Percentiles rank a stretch among this genome's conserved stretches.
These are phyloP conservation scores for Isabelozyma gotoi DNA, from an alignment of 805 yeast species.

Conservation along the genomic window DNA sequence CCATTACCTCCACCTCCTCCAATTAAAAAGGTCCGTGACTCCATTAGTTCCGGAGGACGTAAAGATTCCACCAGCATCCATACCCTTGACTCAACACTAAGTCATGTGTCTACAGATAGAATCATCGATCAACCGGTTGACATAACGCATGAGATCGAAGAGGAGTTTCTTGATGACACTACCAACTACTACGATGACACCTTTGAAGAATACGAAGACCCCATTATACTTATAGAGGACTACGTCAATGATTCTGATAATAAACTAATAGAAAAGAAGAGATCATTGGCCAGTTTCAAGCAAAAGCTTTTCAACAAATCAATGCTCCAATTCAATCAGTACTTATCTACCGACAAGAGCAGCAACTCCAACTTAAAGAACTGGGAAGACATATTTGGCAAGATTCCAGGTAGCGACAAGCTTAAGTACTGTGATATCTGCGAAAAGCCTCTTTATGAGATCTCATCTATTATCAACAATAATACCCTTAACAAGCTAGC, in stretches of 20 bases:
- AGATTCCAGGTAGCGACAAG: constrained; percentile 35
- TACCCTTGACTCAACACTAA: neutral
- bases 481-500: neutral
- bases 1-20: constrained; percentile 52
- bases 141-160: constrained; percentile 7
- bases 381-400: constrained; percentile 37
- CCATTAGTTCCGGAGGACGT: constrained; percentile 1
- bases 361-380: constrained; percentile 14
- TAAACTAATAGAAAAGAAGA: constrained; percentile 23
- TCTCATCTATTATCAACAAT: constrained; percentile 41
- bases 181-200: constrained; percentile 7
- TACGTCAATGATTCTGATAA: constrained; percentile 31
- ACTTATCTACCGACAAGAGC: neutral
- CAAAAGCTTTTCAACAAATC: constrained; percentile 11
- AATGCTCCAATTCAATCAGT: neutral
- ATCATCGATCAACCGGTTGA: constrained; percentile 1
- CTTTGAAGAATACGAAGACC: constrained; percentile 28
- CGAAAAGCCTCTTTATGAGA: constrained; percentile 66
- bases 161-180: constrained; percentile 11
- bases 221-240: constrained; percentile 55
- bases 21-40: constrained; percentile 7
- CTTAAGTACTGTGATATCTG: constrained; percentile 64
- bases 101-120: neutral
- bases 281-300: constrained; percentile 40
- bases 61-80: neutral